Evolutionary conservation across 192 early-diverging fungal genomes (phyloP).

Genomic region (Coemansia sp.): DNA sequence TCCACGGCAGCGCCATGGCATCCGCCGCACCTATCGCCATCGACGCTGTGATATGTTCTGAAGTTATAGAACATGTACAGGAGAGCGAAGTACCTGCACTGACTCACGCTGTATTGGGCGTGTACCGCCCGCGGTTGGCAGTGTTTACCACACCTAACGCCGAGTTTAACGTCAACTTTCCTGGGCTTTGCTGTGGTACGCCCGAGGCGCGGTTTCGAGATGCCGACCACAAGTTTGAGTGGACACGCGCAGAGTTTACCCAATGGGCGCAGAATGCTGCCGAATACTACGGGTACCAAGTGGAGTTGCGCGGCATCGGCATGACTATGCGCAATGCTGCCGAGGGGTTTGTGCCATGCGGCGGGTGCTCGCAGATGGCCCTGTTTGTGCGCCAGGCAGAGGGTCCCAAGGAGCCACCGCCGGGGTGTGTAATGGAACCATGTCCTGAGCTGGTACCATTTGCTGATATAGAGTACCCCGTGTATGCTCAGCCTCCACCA

Average conservation of each 20-base stretch:
- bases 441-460: constrained; percentile 31
- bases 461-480: constrained; percentile 60
- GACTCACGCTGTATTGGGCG: constrained; percentile 65
- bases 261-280: constrained; percentile 69
- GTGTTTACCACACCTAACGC: constrained; percentile 84
- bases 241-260: constrained; percentile 88
- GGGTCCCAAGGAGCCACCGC: background rate
- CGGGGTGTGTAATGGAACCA: background rate
- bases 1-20: constrained; percentile 60
- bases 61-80: constrained; percentile 88
- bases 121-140: constrained; percentile 69
- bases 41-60: constrained; percentile 79
- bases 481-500: constrained; percentile 49
- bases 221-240: constrained; percentile 94
- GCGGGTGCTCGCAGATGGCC: constrained; percentile 78
- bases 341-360: constrained; percentile 45
- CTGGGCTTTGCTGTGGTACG: constrained; percentile 74
- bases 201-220: constrained; percentile 68
- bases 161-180: constrained; percentile 92
- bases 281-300: constrained; percentile 65
- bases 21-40: constrained; percentile 11
- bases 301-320: constrained; percentile 50
- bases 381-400: constrained; percentile 56
- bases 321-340: constrained; percentile 41
- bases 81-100: constrained; percentile 62